Evolutionary conservation across 495 filamentous ascomycete species (phyloP).

Genomic region (Entonaema liquescens): DNA sequence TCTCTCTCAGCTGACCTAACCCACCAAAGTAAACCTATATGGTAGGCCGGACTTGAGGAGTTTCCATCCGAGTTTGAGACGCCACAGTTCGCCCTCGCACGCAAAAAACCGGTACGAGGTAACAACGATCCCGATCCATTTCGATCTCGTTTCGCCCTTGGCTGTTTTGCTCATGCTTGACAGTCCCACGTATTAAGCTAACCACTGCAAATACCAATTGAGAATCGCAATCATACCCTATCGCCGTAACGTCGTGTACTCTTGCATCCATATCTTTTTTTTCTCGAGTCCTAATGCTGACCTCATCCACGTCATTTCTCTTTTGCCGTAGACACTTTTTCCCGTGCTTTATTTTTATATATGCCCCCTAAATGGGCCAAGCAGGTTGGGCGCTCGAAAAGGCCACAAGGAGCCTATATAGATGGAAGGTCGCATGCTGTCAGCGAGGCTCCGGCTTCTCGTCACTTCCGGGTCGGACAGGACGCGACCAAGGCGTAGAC

Average conservation of each 20-base stretch:
- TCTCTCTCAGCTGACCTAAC: background rate
- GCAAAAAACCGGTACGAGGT: background rate
- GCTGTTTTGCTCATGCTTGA: slow-evolving; percentile 8
- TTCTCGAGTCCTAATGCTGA: slow-evolving; percentile 13
- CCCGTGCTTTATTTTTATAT: slow-evolving; percentile 32
- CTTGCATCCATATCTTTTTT: slow-evolving; percentile 7
- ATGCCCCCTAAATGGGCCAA: slow-evolving; percentile 12
- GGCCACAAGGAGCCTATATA: background rate
- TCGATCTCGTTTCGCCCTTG: background rate
- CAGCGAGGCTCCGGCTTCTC: background rate
- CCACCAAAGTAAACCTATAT: background rate
- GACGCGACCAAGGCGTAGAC: background rate
- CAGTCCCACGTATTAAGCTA: slow-evolving; percentile 16
- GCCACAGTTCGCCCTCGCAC: slow-evolving; percentile 8
- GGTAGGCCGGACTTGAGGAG: background rate
- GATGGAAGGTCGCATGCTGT: background rate
- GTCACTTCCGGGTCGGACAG: background rate
- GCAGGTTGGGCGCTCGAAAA: slow-evolving; percentile 11
- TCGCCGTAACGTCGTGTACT: slow-evolving; percentile 28
- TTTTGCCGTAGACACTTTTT: slow-evolving; percentile 16
- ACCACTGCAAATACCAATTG: slow-evolving; percentile 28
- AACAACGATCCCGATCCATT: background rate
- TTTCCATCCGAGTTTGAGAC: background rate
- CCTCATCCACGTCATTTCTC: slow-evolving; percentile 30
- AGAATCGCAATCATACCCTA: slow-evolving; percentile 27